Percentiles rank a stretch among this genome's conserved stretches.
phyloP scores from a whole-genome alignment of 2,329 filamentous ascomycete species.

The Arthrobotrys iridis region DNA sequence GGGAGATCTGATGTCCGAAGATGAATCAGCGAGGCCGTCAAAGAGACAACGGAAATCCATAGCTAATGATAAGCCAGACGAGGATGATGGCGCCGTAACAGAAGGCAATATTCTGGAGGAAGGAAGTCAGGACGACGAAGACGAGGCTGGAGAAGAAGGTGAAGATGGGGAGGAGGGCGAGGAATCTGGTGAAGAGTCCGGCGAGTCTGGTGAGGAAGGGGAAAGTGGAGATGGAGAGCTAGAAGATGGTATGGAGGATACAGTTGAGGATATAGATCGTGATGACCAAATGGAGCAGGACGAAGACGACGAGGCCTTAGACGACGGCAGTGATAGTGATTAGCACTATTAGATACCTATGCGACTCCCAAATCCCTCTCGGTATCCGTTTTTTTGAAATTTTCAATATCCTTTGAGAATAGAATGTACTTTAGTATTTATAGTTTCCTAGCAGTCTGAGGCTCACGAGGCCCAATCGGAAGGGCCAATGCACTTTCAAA shows the following conservation, averaged over 20 bases:
- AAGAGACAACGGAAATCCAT: slow-evolving; percentile 47
- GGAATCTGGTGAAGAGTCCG: slow-evolving; percentile 58
- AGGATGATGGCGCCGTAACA: slow-evolving; percentile 5
- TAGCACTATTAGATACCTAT: not conserved
- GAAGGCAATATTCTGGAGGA: slow-evolving; percentile 50
- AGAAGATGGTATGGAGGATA: slow-evolving; percentile 49
- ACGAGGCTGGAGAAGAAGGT: slow-evolving; percentile 54
- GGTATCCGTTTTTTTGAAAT: no score
- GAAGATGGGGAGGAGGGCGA: slow-evolving; percentile 56
- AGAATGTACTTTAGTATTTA: slow-evolving; percentile 11
- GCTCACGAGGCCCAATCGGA: no score
- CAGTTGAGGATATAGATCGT: slow-evolving; percentile 49
- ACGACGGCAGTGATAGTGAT: slow-evolving; percentile 47
- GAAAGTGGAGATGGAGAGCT: slow-evolving; percentile 14
- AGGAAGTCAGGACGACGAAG: slow-evolving; percentile 48
- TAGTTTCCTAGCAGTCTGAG: not conserved
- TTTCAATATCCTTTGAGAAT: not conserved
- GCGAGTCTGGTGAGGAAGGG: slow-evolving; percentile 46
- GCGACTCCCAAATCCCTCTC: no score
- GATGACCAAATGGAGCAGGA: slow-evolving; percentile 38
- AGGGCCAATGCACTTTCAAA: no score
- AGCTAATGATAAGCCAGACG: slow-evolving; percentile 26
- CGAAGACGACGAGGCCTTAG: slow-evolving; percentile 43
- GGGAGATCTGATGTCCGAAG: slow-evolving; percentile 43
- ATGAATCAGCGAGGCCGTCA: slow-evolving; percentile 40